Evolutionary conservation across 192 early-diverging fungal species (phyloP), one percentile per base, ranked within the genome.

Genomic region (Phlyctochytrium bullatum): DNA sequence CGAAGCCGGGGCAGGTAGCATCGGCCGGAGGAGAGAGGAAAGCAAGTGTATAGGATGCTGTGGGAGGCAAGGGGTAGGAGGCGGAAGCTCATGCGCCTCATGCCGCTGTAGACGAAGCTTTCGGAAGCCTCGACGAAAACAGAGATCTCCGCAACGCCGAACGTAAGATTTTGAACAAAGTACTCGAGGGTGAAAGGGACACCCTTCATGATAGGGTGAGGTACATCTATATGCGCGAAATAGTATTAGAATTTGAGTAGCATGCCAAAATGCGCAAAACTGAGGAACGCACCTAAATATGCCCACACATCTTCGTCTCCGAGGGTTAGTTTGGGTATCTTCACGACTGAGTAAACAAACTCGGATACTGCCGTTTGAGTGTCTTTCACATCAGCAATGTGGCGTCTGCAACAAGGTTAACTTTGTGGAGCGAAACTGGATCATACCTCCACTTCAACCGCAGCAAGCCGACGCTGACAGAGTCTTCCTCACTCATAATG

Each of bases 101-200:
- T 83, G 23, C 91, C 91, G 10, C 87, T 76, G 68, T 89, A 92
- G 0, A 91, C 88, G 76, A 92, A 92, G 20, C 80, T 80, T 17
- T 93, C 91, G 10, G 83, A 76, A 0, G 85, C 66, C 62, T 92
- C 90, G 10, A 90, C 80, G 2, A 78, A 61, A 35, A 83, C 79
- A 14, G 76, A 59, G 10, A 91, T 73, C 61, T 90, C 84, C 2
- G 77, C 72, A 2, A 86, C 30, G 25, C 70, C 68, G 25, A 78
- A 28, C 12, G 87, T 80, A 0, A 83, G 71, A 53, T 93, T 93
- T 51, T 88, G 69, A 36, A 93, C 67, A 10, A 57, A 72, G 68
- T 91, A 90, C 6, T 73, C 50, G 6, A 89, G 68, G 0, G 83
- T 84, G 72, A 92, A 85, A 0, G 88, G 86, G 24, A 72, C 71